Base-by-base conservation (phyloP, 352 stramenopile genomes). In the Phytophthora tentaculata region DNA sequence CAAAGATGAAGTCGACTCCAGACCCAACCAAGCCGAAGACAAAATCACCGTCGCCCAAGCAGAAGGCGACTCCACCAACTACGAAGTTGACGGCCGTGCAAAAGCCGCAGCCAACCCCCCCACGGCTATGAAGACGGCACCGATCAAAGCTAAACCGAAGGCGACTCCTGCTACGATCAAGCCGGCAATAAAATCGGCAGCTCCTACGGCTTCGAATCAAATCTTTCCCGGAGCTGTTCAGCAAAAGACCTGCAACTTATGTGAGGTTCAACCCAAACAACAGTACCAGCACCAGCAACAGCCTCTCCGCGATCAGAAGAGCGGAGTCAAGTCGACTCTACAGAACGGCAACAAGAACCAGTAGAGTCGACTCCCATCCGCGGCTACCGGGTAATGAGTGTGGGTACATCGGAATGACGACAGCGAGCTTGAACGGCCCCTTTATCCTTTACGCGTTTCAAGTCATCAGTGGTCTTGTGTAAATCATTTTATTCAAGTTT, bases 241-340 rank as follows among this genome's bases (percentile, higher is more conserved):
- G 12, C 45, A 61, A 12, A 59, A 64, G n/a, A 28, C 39, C 0
- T 50, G 58, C 17, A 67, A 44, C 9, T 41, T 61, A 35, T 20
- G 63, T n/a, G 32, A 51, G 7, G 26, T 19, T 9, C 43, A 67
- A 37, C 35, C 14, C 14, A 43, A 43, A 2, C 29, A 37, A 9
- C 35, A n/a, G 13, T 28, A 52, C 9, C 43, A 62, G 7, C 43
- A 53, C n/a, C 54, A 53, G 41, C 41, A 53, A 23, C n/a, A 51
- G 12, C 19, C 16, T 50, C 64, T 23, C 13, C 29, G 6, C 29
- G 9, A 37, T 5, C 44, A 50, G n/a, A 10, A 53, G 35, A 43
- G 35, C n/a, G 35, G 35, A 43, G 5, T 9, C 29, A 9, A 37
- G 29, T 9, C 29, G 3, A n/a, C 35, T 1, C 13, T 13, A 8